Evolutionary conservation across 306 rosid species (phyloP), one percentile per base, ranked within the genome.

Genomic region (Delonix regia): DNA sequence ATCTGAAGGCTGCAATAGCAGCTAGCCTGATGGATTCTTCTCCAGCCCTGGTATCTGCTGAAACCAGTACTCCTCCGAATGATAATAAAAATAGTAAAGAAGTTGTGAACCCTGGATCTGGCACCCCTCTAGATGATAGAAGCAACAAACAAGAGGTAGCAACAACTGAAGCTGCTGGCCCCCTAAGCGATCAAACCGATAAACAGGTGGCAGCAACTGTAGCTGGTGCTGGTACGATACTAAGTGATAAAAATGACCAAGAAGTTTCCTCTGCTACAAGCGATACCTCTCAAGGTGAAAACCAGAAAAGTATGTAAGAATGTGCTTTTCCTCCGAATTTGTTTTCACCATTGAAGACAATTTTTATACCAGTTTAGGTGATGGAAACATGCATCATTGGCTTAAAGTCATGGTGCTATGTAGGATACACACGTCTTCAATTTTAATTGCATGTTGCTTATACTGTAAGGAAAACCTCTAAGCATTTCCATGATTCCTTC

Each of bases 1-100:
- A 93, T 82, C 86, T 95, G 82, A 95, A 85, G 87, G 96, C 97
- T 14, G 97, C 98, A n/a, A 91, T 93, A 83, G 97, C 94, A 41
- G 96, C 98, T 56, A 91, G 99, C 83, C 87, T 90, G 76, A 74
- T 86, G 83, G 98, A 96, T 76, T 82, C 94, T 13, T 52, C 88
- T 68, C 85, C 94, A 1, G 76, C 78, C 21, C 15, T 74, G 34
- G 79, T 15, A 12, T 41, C 71, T 64, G 81, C 83, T 5, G 88
- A 83, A 81, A 78, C 78, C 19, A 78, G 78, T 27, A 65, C 73
- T 68, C 71, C 75, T 41, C 83, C 75, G 74, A 77, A 74, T 33
- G 90, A 87, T 73, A 34, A 62, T 52, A 83, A 82, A 74, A 71
- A 1, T 41, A 70, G 38, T 76, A 66, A 78, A 77, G 44, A 55